Evolutionary conservation across 2,329 filamentous ascomycete genomes (phyloP), one percentile per base, ranked within the genome.

Genomic region (Cladosporium phlei): DNA sequence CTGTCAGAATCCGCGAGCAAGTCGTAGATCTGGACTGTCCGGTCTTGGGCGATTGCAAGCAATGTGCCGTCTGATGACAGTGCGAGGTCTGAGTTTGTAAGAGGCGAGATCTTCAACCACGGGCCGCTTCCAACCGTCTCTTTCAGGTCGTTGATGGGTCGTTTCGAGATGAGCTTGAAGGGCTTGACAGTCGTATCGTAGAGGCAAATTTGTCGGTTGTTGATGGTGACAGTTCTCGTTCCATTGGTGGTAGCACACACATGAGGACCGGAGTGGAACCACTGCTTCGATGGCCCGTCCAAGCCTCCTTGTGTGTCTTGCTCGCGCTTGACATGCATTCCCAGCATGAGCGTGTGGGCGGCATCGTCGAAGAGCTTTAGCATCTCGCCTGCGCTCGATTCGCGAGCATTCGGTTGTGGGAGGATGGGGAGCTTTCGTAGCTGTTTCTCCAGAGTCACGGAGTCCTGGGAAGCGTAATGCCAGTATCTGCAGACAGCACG

Each of bases 21-120:
- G 35, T 66, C 57, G 53, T 64, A 64, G 11, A 66, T 57, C 42
- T 66, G 62, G 12, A 65, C 57, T 3, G 58, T 63, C 16, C 62
- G 53, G 47, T 64, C 62, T 24, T 61, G 58, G 9, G 62, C 62
- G 8, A 66, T 52, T 3, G 63, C 63, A 7, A 66, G 55, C 38
- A 66, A 29, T 16, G 42, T 55, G 5, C 60, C 61, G 34, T 62
- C 52, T 1, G 55, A 55, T 3, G 63, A 64, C 7, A 66, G 35
- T 3, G 60, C 62, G 19, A 65, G 48, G 43, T 65, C 56, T 32
- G 56, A 56, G 43, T 55, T 56, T 21, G 54, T 38, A n/a, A 55
- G 59, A 7, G 59, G 53, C 12, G 58, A 47, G 21, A 56, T 54
- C 49, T 58, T 62, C 38, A 64, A 50, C 61, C 61, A 65, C 10